Conservation (phyloP, 768 basidiomycete genomes). For the Pholiota molesta region DNA sequence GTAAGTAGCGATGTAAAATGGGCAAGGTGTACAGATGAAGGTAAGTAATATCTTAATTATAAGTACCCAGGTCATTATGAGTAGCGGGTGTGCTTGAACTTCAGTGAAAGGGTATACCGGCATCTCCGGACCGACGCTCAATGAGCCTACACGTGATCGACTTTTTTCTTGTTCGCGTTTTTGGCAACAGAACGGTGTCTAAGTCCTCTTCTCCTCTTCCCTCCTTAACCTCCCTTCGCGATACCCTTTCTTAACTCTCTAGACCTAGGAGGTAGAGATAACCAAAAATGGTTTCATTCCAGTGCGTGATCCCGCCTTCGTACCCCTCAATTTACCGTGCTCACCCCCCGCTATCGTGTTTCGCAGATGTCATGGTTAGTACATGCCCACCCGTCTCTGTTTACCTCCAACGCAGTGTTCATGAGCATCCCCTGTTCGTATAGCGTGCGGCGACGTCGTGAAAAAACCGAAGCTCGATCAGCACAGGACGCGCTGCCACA, state of each 20-base stretch:
- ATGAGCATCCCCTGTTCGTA: too few relatives aligned
- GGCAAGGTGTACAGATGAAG: too few relatives aligned
- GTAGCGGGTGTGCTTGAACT: too few relatives aligned
- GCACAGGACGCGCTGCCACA: constrained; percentile 63
- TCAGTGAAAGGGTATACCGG: background rate
- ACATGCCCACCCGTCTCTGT: background rate
- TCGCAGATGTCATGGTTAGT: constrained; percentile 71
- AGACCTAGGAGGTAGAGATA: background rate
- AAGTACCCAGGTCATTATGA: too few relatives aligned
- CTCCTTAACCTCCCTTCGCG: background rate
- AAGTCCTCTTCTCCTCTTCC: background rate
- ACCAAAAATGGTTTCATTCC: constrained; percentile 34
- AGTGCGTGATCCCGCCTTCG: constrained; percentile 22
- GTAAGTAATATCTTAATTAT: too few relatives aligned
- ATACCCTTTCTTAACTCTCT: background rate
- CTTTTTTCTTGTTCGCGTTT: constrained; percentile 8
- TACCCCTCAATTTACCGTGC: background rate
- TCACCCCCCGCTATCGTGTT: constrained; percentile 1
- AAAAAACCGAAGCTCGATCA: constrained; percentile 94
- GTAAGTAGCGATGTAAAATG: too few relatives aligned
- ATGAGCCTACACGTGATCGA: constrained; percentile 1
- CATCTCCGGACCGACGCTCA: background rate
- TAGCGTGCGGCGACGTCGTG: constrained; percentile 83
- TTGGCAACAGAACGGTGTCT: background rate
- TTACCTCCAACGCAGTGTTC: too few relatives aligned